A percentile compares a stretch with the other conserved stretches of the same genome.
These are phyloP conservation scores for Xerophyta viscosa DNA, from an alignment of 106 monocot species.

Conservation along the genomic window DNA sequence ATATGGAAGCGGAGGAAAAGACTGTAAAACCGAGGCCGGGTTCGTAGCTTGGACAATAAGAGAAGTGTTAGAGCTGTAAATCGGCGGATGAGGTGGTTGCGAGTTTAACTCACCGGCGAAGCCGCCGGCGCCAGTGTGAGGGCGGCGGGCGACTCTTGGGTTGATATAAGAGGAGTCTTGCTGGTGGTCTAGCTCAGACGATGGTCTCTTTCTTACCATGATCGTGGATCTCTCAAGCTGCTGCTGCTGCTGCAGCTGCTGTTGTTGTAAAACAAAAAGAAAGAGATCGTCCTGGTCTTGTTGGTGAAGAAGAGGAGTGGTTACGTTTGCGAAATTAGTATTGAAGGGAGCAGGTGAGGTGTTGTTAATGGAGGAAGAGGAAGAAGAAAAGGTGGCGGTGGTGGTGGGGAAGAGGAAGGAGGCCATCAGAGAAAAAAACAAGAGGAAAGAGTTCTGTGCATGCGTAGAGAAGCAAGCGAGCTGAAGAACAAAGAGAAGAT, in stretches of 20 bases:
- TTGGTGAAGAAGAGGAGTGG: no score
- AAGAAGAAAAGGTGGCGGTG: background rate
- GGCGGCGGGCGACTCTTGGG: constrained; percentile 20
- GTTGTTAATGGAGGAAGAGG: no score
- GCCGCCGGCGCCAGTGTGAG: background rate
- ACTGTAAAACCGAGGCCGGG: constrained; percentile 2
- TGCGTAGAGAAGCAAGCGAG: constrained; percentile 1
- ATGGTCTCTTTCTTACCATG: constrained; percentile 67
- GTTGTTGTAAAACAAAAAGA: constrained; percentile 15
- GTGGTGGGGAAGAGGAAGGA: constrained; percentile 11
- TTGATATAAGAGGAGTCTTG: constrained; percentile 11
- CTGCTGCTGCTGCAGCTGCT: constrained; percentile 20
- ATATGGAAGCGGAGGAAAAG: constrained; percentile 11
- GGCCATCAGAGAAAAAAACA: constrained; percentile 44
- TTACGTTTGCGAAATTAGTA: constrained; percentile 3
- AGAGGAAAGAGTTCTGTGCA: constrained; percentile 17
- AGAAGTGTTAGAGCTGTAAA: background rate
- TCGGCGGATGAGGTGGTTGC: constrained; percentile 8
- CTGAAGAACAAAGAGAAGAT: no score
- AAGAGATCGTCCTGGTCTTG: no score
- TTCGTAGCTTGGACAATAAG: background rate
- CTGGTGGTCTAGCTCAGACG: constrained; percentile 59
- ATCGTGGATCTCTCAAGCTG: constrained; percentile 2
- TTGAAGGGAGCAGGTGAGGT: background rate
- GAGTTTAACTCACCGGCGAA: background rate